A percentile compares a stretch with the other conserved stretches of the same genome.
phyloP scores from a whole-genome alignment of 345 rosid genomes.

The Garcia nutans region DNA sequence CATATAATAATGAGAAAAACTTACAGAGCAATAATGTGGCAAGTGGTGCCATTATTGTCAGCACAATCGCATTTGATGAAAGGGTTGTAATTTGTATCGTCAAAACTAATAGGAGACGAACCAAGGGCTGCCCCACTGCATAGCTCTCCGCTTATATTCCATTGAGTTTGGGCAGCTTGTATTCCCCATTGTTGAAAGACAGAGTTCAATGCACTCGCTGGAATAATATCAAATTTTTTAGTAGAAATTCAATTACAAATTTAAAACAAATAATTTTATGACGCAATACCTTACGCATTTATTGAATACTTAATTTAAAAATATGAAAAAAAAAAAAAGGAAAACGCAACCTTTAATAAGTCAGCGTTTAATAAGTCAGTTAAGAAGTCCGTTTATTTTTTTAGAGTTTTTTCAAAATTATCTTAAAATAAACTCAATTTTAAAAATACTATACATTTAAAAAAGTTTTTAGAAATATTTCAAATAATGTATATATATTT shows the following conservation, averaged over 20 bases:
- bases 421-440: too few relatives aligned
- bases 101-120: slow-evolving; percentile 16
- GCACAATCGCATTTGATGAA: slow-evolving; percentile 60
- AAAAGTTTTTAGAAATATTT: too few relatives aligned
- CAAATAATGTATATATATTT: too few relatives aligned
- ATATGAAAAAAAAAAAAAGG: too few relatives aligned
- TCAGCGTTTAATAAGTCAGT: too few relatives aligned
- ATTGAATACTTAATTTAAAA: too few relatives aligned
- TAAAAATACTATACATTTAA: too few relatives aligned
- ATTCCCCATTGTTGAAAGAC: slow-evolving; percentile 48
- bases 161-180: slow-evolving; percentile 21
- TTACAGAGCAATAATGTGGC: slow-evolving; percentile 42
- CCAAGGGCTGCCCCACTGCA: slow-evolving; percentile 42
- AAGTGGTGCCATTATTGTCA: slow-evolving; percentile 27
- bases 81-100: slow-evolving; percentile 32
- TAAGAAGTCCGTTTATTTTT: slow-evolving; percentile 6
- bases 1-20: neutral
- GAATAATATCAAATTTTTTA: neutral
- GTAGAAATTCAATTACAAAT: too few relatives aligned
- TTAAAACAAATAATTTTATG: too few relatives aligned
- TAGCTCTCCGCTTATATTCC: slow-evolving; percentile 45
- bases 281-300: too few relatives aligned
- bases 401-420: too few relatives aligned
- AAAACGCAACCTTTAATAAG: too few relatives aligned
- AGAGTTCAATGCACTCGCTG: slow-evolving; percentile 47